These are phyloP conservation scores for Candida sithepensis DNA, from an alignment of 805 yeast species.

Conservation along the genomic window DNA sequence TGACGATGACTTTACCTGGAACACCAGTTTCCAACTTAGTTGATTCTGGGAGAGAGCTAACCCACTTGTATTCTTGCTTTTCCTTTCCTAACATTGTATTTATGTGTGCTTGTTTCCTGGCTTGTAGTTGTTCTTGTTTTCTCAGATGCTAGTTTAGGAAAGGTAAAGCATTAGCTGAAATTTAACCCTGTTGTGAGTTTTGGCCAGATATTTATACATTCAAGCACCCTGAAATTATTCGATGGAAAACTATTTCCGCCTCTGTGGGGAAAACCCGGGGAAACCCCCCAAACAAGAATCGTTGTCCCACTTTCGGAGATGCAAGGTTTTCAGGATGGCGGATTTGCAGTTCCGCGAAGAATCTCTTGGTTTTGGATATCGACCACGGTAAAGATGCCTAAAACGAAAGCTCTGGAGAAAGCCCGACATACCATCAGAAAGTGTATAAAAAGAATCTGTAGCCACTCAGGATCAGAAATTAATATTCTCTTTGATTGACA, in stretches of 20 bases:
- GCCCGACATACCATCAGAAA: background rate
- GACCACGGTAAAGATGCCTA: background rate
- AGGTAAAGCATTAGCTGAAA: background rate
- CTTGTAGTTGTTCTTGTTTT: background rate
- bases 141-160: constrained; percentile 3
- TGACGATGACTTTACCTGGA: constrained; percentile 10
- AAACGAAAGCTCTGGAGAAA: background rate
- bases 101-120: background rate
- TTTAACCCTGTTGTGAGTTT: background rate
- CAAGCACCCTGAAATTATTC: background rate
- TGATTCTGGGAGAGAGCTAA: constrained; percentile 5
- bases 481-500: background rate
- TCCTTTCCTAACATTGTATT: constrained; percentile 9
- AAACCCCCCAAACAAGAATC: background rate
- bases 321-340: background rate
- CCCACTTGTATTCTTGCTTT: constrained; percentile 6
- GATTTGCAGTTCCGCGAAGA: background rate
- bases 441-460: background rate
- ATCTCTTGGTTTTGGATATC: background rate
- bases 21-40: constrained; percentile 9
- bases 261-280: background rate
- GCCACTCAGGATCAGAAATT: background rate
- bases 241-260: background rate
- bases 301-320: background rate
- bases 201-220: constrained; percentile 24